Base-by-base conservation (phyloP, 352 stramenopile genomes). In the Saprolegnia parasitica region DNA sequence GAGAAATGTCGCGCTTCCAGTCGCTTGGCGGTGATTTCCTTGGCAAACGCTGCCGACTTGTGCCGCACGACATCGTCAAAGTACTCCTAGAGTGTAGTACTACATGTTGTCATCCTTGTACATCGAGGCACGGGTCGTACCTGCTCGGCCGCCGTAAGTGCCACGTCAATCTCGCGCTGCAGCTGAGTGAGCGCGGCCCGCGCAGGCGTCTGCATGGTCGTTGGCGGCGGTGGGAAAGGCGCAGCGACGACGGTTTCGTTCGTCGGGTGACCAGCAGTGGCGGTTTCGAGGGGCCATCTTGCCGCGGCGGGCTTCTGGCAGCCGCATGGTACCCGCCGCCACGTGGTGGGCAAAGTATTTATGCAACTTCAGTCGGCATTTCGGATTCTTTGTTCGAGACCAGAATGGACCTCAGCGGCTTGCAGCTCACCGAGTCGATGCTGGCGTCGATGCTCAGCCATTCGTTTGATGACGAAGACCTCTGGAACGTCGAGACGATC, bases 401-500 rank as follows among this genome's bases (percentile, higher is more conserved):
- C 29, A 35, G 5, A 2, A 35, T 35, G 29, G 29, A 35, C 29
- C 29, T 35, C 29, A 35, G 29, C 29, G n/a, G 9, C 46, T 21
- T n/a, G 35, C 16, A 46, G 16, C 26, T 24, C 23, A 55, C 15
- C 24, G 18, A 67, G 16, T 9, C 58, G 35, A 66, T 66, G 58
- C 58, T 66, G 57, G 13, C 40, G 23, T n/a, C 54, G 32, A 37
- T 35, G 26, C 10, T 40, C 54, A 20, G 54, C 32, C 54, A 16
- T 21, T 61, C 54, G 29, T 20, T 65, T 18, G 29, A 37, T 4
- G 49, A 60, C 11, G 63, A 70, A 21, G 63, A 70, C 54, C n/a
- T 70, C 20, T 70, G 63, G 63, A 63, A 52, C 39, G 55, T 70
- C 63, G 50, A 70, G 11, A 62, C 32, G 5, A 61, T 70, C 54